Base-by-base conservation (phyloP, 768 basidiomycete genomes). In the Trametes coccinea region DNA sequence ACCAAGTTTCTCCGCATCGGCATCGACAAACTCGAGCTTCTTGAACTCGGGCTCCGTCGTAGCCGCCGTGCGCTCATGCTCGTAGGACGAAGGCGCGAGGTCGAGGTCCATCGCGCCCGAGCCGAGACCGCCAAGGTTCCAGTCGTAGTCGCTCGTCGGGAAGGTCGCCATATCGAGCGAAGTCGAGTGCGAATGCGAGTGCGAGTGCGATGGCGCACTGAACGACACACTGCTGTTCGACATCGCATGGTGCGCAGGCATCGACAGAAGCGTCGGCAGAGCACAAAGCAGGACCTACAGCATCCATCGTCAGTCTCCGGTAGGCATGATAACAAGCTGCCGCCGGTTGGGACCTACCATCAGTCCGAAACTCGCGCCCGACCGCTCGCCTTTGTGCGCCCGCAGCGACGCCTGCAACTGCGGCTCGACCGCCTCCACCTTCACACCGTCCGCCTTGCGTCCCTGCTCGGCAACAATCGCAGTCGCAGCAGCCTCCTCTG, bases 241-340 rank as follows among this genome's bases (percentile, higher is more conserved):
- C 11, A 84, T 64, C 37, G 67, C 29, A 82, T 58, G 48, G 62
- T 86, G 84, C 63, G 84, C 75, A 52, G 87, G 82, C 76, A 89
- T 78, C 22, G 89, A 86, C 55, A 92, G 80, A 46, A 92, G 80
- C 22, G 86, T 83, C 14, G 90, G 90, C 30, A 92, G 80, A 2
- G 89, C 88, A 67, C 89, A 92, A 46, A 92, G 80, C 48, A 92
- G 81, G 67, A 89, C 88, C 85, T 90, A 78, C 31, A 4, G 48
- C 52, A 50, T 56, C 39, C 52, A 47, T 30, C 14, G 39, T 55
- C 43, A 29, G 40, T 44, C 16, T 31, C 45, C 57, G 40, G 22
- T 22, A 22, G 22, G 22, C 22, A 22, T 22, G 22, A 22, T 22
- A 22, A 22, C 22, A 22, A 22, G 22, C 22, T 22, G 22, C 22